Evolutionary conservation across 164 flowering plant species (phyloP), one percentile per base, ranked within the genome.

Genomic region (Vitis amurensis): DNA sequence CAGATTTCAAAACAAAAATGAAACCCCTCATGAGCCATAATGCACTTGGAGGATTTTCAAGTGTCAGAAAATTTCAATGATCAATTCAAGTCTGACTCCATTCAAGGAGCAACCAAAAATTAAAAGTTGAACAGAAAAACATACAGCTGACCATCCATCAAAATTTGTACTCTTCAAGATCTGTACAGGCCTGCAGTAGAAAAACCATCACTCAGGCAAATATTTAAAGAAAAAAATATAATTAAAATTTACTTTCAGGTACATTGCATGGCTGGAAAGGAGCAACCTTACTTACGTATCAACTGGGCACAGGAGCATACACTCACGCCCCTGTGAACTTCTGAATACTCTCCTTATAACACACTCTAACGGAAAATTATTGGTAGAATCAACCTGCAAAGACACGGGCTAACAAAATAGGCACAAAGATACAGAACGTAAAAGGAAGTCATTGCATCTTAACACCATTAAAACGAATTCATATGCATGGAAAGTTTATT

Each of bases 111-210:
- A 49, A 8, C 51, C 0, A 19, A 51, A 23, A 51, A 19, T 17
- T 12, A n/a, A 23, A 44, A 64, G 59, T 52, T 61, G 64, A 70
- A 56, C 14, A 56, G 44, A 62, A 59, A 79, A 73, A 81, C 94
- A 61, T 92, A 95, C 99, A 83, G 95, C 92, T 68, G 97, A 81
- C 97, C 97, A 94, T 61, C 99, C 99, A 23, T 90, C 96, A 73
- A 85, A 66, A 81, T 92, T 92, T 50, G 82, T 87, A 82, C 97
- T 94, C 88, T 91, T 94, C 76, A 94, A 71, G 67, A 94, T 87
- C 79, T 85, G 91, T 69, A 94, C 91, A 70, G 99, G 99, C 87
- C 99, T 94, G 93, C 82, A 83, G 51, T 58, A 72, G 23, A 47
- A 72, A 80, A 70, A 23, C 15, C n/a, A 64, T 51, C 15, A 11